Base-by-base conservation (phyloP, 2,329 filamentous ascomycete species). In the Ophiostoma montium region DNA sequence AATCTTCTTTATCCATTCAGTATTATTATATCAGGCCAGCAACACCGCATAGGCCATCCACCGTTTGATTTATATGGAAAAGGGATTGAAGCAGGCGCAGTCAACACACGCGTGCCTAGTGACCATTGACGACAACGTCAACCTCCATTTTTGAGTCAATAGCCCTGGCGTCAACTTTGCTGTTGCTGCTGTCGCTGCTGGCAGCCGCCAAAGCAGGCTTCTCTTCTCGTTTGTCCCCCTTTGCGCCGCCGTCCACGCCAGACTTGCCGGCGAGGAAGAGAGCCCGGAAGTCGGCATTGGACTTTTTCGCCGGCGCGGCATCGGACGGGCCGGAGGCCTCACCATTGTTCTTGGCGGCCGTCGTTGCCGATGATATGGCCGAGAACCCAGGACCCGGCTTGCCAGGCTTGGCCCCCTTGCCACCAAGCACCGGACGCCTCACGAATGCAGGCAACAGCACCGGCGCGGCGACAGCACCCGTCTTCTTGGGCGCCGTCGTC, bases 381-480 rank as follows among this genome's bases (percentile, higher is more conserved):
- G 59, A 57, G 48, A 75, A 71, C 2, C 70, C 71, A 6, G 74
- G 54, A 11, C 66, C 23, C 4, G 8, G 23, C n/a, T n/a, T n/a
- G 23, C 23, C 67, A 48, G 66, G 63, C 50, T 67, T 74, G 23
- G 62, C 61, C 2, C 62, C 66, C 50, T 58, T 58, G 38, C 61
- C 63, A 35, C 69, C 69, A n/a, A 67, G 50, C 3, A 63, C 63
- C 11, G 70, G 64, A 18, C 71, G 65, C 48, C 69, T 66, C 30
- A 72, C 57, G 19, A 31, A 33, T 9, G 30, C 30, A 12, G 42
- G 42, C 42, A 33, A 15, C 3, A 44, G 16, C 9, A 31, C 42
- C 6, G 27, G 42, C 11, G n/a, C 30, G 6, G 42, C 5, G 8
- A 13, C 3, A 13, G 27, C 2, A 32, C 27, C 30, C 2, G 27